Evolutionary conservation across 257 asterid genomes (phyloP), one percentile per base, ranked within the genome.

Genomic region (Parsonsia alboflavescens): DNA sequence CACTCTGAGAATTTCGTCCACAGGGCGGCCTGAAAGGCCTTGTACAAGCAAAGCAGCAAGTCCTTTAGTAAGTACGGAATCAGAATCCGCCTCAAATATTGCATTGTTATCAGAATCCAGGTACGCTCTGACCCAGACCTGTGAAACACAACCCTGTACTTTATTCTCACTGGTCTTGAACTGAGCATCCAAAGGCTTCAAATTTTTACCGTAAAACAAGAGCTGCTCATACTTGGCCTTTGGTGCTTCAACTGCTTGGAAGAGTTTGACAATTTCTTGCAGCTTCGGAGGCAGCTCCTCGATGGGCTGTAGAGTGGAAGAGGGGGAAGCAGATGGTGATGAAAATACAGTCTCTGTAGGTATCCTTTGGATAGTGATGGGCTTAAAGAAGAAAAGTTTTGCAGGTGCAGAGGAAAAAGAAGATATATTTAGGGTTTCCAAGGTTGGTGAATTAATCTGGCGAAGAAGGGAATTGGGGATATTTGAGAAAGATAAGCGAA

Each of bases 11-110:
- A 92, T 85, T 83, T 90, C 96, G 42, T 84, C 87, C n/a, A 89
- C 88, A 0, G 93, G 87, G 63, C 90, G 75, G 30, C 91, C 90
- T 8, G 97, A 92, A 52, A 90, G 93, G 58, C 97, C 97, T 66
- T 81, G 86, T 78, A 92, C 96, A n/a, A 92, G 88, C 89, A 87
- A 73, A 62, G 97, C 96, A 61, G 96, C 96, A 3, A 92, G 84
- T 11, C 98, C 98, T 83, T 91, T 88, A 7, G 97, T 91, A 26
- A 93, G 87, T 33, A 85, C 70, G 0, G 97, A 88, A 68, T 93
- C 98, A 24, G 98, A 93, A 87, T 93, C 97, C 1, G 96, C 97
- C 79, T 93, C 97, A 78, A 89, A 91, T 73, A 88, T 24, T 0
- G 89, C 97, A 64, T 86, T 88, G 73, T 82, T 89, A 81, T 88